Evolutionary conservation across 2,329 filamentous ascomycete species (phyloP), one percentile per base, ranked within the genome.

Genomic region (Phaeosphaeriaceae sp.): DNA sequence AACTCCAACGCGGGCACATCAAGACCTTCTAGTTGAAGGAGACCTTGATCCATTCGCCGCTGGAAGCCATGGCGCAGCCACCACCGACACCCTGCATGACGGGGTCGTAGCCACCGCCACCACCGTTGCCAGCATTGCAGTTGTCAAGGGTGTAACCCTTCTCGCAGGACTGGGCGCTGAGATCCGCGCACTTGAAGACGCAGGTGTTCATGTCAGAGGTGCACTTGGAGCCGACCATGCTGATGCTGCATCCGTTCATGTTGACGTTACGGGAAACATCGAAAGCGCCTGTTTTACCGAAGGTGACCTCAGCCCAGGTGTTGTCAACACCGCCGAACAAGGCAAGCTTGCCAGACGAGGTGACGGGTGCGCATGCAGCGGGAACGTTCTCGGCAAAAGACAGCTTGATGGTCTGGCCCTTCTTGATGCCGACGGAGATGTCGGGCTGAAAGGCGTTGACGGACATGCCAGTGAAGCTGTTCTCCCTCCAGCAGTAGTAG

Each of bases 261-360:
- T 80, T 80, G 69, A 81, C 74, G 61, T 81, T 74, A 35, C 80
- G 76, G 42, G 78, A 80, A 54, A 83, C 72, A 63, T 83, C 78
- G 56, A 81, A 77, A 42, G 75, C 77, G 61, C 79, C 80, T 48
- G 23, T 44, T 10, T 56, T n/a, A 47, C 77, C 77, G 40, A 78
- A 79, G 56, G 75, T 81, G 55, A 76, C 79, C 73, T 83, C 81
- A 54, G 74, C 78, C 78, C 81, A 82, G 30, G 81, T 81, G 63
- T 83, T 77, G 63, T 68, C 64, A 50, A 81, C 65, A 67, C 80
- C 79, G 40, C 80, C 81, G 56, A 69, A 69, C 30, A 67, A 57
- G 56, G 70, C 70, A 30, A 76, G 75, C 55, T 59, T 56, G 40
- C 75, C 78, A 59, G 77, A 68, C 17, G 64, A 44, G 70, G 74